phyloP scores from a whole-genome alignment of 78 protist genomes.

The Monosiga brevicollis region DNA sequence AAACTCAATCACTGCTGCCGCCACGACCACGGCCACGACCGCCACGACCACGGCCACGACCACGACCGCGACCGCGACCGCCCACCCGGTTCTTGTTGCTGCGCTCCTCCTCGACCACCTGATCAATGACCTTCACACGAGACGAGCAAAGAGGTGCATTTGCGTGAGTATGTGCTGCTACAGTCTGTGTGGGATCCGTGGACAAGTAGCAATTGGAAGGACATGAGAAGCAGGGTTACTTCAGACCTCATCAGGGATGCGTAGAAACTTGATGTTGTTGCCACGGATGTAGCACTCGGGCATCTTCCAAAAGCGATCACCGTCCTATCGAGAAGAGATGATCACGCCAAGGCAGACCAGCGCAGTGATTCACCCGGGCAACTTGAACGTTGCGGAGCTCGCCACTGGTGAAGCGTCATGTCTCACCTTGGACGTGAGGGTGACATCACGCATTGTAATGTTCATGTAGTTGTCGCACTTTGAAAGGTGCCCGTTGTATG shows the following conservation, averaged over 20 bases:
- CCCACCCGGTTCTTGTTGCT: slow-evolving; percentile 6
- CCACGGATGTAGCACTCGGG: slow-evolving; percentile 79
- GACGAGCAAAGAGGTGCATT: too few relatives aligned
- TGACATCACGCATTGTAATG: slow-evolving; percentile 62
- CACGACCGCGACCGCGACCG: slow-evolving; percentile 16
- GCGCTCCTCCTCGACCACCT: not conserved
- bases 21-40: slow-evolving; percentile 23
- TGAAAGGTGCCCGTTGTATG: slow-evolving; percentile 77
- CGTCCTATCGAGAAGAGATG: slow-evolving; percentile 28
- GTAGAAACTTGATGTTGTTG: slow-evolving; percentile 75
- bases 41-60: slow-evolving; percentile 7
- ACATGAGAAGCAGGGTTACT: too few relatives aligned
- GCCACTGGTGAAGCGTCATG: too few relatives aligned
- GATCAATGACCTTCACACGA: not conserved
- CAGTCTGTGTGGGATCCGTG: too few relatives aligned
- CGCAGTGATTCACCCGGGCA: too few relatives aligned
- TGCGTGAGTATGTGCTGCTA: too few relatives aligned
- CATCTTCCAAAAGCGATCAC: slow-evolving; percentile 77
- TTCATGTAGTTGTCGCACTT: slow-evolving; percentile 88
- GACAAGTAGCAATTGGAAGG: too few relatives aligned
- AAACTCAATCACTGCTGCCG: too few relatives aligned
- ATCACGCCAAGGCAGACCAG: too few relatives aligned
- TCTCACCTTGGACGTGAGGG: slow-evolving; percentile 74
- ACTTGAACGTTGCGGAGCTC: not conserved
- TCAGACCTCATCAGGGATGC: slow-evolving; percentile 80